Conservation (phyloP, 345 rosid genomes). For the Dimocarpus longan region DNA sequence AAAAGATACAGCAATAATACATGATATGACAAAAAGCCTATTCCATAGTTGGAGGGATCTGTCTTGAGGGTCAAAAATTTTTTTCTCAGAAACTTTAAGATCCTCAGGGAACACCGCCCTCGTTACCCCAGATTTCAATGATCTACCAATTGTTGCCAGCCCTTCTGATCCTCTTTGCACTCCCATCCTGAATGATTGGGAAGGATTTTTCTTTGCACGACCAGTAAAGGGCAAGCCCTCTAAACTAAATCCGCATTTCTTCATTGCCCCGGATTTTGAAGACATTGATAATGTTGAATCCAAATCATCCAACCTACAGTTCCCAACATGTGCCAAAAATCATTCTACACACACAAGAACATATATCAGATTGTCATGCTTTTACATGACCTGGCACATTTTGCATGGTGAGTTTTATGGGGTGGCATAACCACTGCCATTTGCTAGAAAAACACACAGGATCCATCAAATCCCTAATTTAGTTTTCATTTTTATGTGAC, state of each 20-base stretch:
- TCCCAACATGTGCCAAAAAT: constrained; percentile 5
- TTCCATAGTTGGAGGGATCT: constrained; percentile 77
- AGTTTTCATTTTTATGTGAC: too few species aligned
- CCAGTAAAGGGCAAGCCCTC: constrained; percentile 35
- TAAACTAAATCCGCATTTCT: constrained; percentile 42
- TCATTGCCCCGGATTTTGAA: constrained; percentile 40
- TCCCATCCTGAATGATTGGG: constrained; percentile 59
- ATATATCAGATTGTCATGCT: neutral
- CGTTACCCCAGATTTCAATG: constrained; percentile 51
- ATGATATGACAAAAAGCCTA: constrained; percentile 70
- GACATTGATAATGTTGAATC: constrained; percentile 60
- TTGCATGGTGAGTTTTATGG: too few species aligned
- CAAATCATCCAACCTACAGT: constrained; percentile 68
- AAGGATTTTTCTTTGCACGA: constrained; percentile 40
- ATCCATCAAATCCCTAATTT: too few species aligned
- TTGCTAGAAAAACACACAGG: too few species aligned
- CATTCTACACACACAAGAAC: neutral
- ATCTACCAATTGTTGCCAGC: constrained; percentile 53
- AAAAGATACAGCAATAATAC: constrained; percentile 72
- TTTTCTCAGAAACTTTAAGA: constrained; percentile 67
- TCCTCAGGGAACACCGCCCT: constrained; percentile 79
- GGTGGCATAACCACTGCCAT: too few species aligned
- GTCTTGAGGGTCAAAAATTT: constrained; percentile 82
- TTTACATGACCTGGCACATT: too few species aligned
- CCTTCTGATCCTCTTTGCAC: constrained; percentile 66